phyloP scores from a whole-genome alignment of 192 early-diverging fungal species.

The Diversispora epigaea region DNA sequence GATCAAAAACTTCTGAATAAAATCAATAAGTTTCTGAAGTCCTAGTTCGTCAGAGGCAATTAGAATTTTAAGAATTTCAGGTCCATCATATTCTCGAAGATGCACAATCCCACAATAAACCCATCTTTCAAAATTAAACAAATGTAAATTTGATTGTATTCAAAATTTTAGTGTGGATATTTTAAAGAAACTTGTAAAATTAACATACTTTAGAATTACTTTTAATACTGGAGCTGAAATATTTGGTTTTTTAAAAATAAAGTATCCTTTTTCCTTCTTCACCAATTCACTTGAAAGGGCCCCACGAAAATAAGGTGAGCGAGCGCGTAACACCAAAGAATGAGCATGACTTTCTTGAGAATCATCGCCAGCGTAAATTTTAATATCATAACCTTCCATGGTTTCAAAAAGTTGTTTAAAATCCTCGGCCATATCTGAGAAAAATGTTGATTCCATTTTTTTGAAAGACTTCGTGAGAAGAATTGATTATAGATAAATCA shows the following conservation, averaged over 20 bases:
- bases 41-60: background rate
- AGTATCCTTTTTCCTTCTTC: background rate
- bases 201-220: background rate
- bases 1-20: background rate
- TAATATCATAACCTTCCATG: background rate
- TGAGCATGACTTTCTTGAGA: background rate
- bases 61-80: background rate
- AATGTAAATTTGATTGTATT: background rate
- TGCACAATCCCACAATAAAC: background rate
- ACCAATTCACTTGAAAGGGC: background rate
- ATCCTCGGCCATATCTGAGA: background rate
- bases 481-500: too few relatives aligned
- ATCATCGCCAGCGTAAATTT: background rate
- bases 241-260: constrained; percentile 18
- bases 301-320: constrained; percentile 8
- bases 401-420: background rate
- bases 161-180: background rate
- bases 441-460: background rate
- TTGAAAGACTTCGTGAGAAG: too few relatives aligned
- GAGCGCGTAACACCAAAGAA: constrained; percentile 1
- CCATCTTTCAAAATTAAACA: background rate
- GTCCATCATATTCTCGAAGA: background rate
- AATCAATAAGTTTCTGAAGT: background rate
- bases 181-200: background rate
- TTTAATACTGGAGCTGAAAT: background rate